A percentile compares a stretch with the other conserved stretches of the same genome.
phyloP scores from a whole-genome alignment of 1,139 yeast species.

The Debaryomyces nepalensis region DNA sequence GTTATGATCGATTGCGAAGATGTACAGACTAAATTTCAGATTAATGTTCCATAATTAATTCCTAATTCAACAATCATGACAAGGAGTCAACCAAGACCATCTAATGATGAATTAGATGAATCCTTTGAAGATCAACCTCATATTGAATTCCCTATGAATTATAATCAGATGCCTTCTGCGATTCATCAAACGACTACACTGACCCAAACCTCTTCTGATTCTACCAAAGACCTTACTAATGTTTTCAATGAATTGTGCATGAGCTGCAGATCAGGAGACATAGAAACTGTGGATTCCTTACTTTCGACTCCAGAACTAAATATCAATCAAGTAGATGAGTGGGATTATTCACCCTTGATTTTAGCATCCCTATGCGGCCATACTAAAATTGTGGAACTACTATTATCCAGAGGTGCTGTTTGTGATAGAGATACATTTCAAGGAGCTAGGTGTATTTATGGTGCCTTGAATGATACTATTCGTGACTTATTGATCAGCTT shows the following conservation, averaged over 20 bases:
- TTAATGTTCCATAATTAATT: background rate
- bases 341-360: constrained; percentile 76
- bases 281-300: constrained; percentile 62
- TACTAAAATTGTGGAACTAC: constrained; percentile 57
- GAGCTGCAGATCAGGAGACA: constrained; percentile 74
- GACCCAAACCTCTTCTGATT: background rate
- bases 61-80: background rate
- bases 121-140: background rate
- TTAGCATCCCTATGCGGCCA: constrained; percentile 80
- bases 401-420: constrained; percentile 68
- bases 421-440: constrained; percentile 81
- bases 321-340: constrained; percentile 67
- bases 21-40: background rate
- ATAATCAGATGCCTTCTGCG: constrained; percentile 13
- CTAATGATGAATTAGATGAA: background rate
- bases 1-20: constrained; percentile 4
- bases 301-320: constrained; percentile 58
- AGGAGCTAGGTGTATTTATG: constrained; percentile 80
- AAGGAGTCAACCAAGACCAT: constrained; percentile 2
- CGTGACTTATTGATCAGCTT: constrained; percentile 60
- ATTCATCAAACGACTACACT: constrained; percentile 4
- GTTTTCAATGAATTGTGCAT: constrained; percentile 53
- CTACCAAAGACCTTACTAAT: constrained; percentile 12
- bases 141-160: constrained; percentile 13
- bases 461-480: constrained; percentile 72